These are phyloP conservation scores for Oenanthe javanica DNA, from an alignment of 140 eudicot genomes.

Conservation along the genomic window DNA sequence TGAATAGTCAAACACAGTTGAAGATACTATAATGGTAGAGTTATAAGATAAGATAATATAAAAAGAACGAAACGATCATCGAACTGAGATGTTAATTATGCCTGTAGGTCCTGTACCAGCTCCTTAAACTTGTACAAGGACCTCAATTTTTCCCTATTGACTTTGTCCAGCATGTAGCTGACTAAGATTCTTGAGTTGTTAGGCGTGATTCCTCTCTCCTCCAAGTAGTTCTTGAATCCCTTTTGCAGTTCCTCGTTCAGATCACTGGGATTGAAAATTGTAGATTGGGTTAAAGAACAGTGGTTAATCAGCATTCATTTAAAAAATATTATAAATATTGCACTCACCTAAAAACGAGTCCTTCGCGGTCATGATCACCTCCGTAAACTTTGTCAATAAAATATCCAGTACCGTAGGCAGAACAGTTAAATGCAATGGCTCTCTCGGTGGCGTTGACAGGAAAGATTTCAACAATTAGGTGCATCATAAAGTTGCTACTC, in stretches of 20 bases:
- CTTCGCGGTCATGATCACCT: not conserved
- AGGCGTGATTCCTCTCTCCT: not conserved
- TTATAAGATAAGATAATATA: not conserved
- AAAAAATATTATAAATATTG: not conserved
- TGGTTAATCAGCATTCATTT: not conserved
- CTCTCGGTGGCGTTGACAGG: no score
- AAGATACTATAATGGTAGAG: not conserved
- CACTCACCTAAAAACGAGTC: not conserved
- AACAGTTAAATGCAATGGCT: not conserved
- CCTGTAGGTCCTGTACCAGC: not conserved
- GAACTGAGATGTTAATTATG: not conserved
- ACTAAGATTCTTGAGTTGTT: not conserved
- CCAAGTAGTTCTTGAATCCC: not conserved
- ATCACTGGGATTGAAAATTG: not conserved
- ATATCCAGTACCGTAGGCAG: not conserved
- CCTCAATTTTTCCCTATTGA: not conserved
- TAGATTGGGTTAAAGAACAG: not conserved
- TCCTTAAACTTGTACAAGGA: not conserved
- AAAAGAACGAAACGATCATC: not conserved
- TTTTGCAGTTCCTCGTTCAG: not conserved
- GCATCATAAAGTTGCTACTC: not conserved
- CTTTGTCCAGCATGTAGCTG: not conserved
- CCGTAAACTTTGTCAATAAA: not conserved
- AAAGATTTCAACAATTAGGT: not conserved
- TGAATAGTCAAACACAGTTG: not conserved